Evolutionary conservation across 805 yeast species (phyloP).

Genomic region (Zygoascus biomembranicola): DNA sequence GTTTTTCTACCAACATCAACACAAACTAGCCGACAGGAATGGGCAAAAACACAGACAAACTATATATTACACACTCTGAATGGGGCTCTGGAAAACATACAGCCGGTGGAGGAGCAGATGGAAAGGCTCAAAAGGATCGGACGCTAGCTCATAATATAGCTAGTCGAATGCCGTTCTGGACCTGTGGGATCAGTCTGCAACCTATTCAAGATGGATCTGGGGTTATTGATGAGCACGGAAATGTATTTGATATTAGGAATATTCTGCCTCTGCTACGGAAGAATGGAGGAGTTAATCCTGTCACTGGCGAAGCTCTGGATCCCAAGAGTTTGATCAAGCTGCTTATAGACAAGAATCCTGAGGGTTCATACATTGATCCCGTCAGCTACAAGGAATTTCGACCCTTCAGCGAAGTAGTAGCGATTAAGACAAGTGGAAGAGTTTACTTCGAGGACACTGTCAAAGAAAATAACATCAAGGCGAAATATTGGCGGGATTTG

Average conservation of each 20-base stretch:
- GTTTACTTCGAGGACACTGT: slow-evolving; percentile 27
- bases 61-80: slow-evolving; percentile 30
- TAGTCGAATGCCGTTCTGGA: slow-evolving; percentile 24
- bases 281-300: slow-evolving; percentile 22
- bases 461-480: slow-evolving; percentile 21
- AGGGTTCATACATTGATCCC: slow-evolving; percentile 26
- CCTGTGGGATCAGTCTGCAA: slow-evolving; percentile 27
- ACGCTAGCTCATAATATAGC: not conserved
- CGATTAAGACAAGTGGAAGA: slow-evolving; percentile 23
- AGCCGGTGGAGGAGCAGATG: slow-evolving; percentile 21
- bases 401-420: slow-evolving; percentile 21
- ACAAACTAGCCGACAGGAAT: slow-evolving; percentile 8
- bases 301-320: slow-evolving; percentile 22
- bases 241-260: slow-evolving; percentile 26
- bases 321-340: slow-evolving; percentile 19
- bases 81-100: slow-evolving; percentile 25
- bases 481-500: slow-evolving; percentile 25
- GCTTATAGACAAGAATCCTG: slow-evolving; percentile 19
- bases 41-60: slow-evolving; percentile 32
- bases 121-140: not conserved
- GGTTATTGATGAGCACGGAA: slow-evolving; percentile 24
- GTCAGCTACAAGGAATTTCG: slow-evolving; percentile 27
- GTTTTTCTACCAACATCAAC: not conserved
- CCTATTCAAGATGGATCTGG: slow-evolving; percentile 23
- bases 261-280: slow-evolving; percentile 23